Evolutionary conservation across 805 yeast genomes (phyloP), one percentile per base, ranked within the genome.

Genomic region (Candida easanensis): DNA sequence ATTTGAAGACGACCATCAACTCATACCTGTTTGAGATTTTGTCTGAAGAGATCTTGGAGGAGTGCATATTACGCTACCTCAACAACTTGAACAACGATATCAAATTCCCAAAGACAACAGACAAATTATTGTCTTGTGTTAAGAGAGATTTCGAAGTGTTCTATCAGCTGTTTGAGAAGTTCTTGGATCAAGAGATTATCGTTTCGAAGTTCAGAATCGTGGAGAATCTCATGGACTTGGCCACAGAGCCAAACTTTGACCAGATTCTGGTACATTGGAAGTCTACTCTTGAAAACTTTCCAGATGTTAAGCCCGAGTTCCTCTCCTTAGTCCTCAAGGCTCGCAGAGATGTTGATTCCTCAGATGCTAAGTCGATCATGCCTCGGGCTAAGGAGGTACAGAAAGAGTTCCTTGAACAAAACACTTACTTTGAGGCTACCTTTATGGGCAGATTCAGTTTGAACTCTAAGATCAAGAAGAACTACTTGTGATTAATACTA

Each of bases 271-370:
- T 60, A 21, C 70, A 76, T 42, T 85, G 89, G 81, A 71, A 70
- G 55, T 78, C 74, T 34, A 75, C 85, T 30, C 66, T 88, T 40
- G 68, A 69, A 11, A 75, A 74, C 32, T 88, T 82, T 67, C 82
- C 88, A 66, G 89, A 88, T 60, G 81, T 90, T 45, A 89, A 95
- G 0, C 65, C 82, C 7, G 82, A 77, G 39, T 76, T 88, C 55
- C 71, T 90, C 33, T 77, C 76, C 35, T 80, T 81, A 13, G 74
- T 88, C 33, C 70, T 89, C 41, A 68, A 70, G 50, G 61, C 69
- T 30, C 61, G 71, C 45, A 61, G 64, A 41, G 71, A 67, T 40
- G 57, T 65, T 33, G 70, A 65, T 21, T 39, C 50, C 6, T 32
- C 39, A 1, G 46, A 38, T 34, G 50, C 50, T 14, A 49, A 49